Conservation (phyloP, 2,329 filamentous ascomycete genomes). For the Sporothrix humicola region DNA sequence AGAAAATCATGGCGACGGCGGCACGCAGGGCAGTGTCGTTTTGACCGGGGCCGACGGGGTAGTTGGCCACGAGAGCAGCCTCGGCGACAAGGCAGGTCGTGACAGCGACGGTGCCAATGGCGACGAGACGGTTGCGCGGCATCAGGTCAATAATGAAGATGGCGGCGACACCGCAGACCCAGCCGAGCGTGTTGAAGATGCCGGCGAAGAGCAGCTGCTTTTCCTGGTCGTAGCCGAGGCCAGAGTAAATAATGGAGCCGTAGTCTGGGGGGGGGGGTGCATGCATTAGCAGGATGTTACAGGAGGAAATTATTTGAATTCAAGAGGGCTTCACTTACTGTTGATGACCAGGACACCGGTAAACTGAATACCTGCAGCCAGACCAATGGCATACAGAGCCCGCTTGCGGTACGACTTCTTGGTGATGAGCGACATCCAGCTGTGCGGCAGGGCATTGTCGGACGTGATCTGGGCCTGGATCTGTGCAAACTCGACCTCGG, state of each 20-base stretch:
- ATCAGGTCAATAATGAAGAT: neutral
- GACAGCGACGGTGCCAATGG: neutral
- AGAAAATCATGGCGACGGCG: neutral
- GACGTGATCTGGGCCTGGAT: neutral
- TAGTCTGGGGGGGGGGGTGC: neutral
- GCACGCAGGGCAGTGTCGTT: neutral
- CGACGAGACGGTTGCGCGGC: neutral
- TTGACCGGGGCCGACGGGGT: neutral
- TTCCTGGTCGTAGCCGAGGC: neutral
- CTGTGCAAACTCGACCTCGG: neutral
- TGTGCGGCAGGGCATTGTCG: neutral
- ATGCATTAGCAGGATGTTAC: too few species aligned
- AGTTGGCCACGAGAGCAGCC: neutral
- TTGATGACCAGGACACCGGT: neutral
- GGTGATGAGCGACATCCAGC: neutral
- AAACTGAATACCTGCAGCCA: neutral
- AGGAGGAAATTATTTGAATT: too few species aligned
- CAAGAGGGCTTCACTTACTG: neutral
- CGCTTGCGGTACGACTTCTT: conserved; percentile 4
- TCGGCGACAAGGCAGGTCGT: neutral
- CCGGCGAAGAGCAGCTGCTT: neutral
- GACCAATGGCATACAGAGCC: neutral
- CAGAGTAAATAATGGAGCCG: neutral
- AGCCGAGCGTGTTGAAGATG: neutral
- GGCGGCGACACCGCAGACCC: neutral